Conservation (phyloP, 2,329 filamentous ascomycete species). For the Zymoseptoria pseudotritici region DNA sequence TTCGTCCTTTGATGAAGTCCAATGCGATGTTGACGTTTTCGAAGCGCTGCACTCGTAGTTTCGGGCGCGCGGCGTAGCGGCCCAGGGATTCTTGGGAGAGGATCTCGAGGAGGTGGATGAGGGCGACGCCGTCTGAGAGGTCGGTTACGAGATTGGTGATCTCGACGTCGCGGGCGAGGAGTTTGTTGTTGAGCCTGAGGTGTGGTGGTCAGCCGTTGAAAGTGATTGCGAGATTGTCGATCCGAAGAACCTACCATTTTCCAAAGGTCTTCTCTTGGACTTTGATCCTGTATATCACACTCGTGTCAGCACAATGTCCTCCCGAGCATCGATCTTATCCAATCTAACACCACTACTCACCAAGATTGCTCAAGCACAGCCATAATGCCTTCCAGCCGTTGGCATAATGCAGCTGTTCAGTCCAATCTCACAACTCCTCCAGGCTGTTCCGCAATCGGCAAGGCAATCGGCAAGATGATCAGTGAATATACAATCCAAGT, state of each 20-base stretch:
- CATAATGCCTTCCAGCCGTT: conserved; percentile 13
- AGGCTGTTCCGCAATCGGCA: neutral
- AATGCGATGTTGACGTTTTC: conserved; percentile 96
- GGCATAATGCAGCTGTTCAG: conserved; percentile 6
- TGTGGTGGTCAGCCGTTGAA: neutral
- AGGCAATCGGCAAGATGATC: neutral
- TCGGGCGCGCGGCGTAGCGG: conserved; percentile 92
- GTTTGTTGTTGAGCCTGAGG: conserved; percentile 81
- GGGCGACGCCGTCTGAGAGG: conserved; percentile 86
- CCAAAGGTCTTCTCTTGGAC: conserved; percentile 95
- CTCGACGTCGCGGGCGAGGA: conserved; percentile 67
- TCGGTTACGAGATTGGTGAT: conserved; percentile 84
- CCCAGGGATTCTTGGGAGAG: conserved; percentile 90
- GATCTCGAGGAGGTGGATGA: conserved; percentile 95
- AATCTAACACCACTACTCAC: conserved; percentile 1
- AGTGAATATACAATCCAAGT: neutral
- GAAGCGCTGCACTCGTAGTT: conserved; percentile 91
- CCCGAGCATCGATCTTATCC: conserved; percentile 40
- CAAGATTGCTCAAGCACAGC: conserved; percentile 46
- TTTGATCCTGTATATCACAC: conserved; percentile 13
- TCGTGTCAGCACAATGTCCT: conserved; percentile 1
- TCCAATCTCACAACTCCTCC: neutral
- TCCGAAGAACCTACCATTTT: conserved; percentile 64
- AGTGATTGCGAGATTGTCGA: neutral
- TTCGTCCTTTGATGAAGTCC: conserved; percentile 80